These are phyloP conservation scores for Kodamaea nitidulidarum DNA, from an alignment of 805 yeast species.

Conservation along the genomic window DNA sequence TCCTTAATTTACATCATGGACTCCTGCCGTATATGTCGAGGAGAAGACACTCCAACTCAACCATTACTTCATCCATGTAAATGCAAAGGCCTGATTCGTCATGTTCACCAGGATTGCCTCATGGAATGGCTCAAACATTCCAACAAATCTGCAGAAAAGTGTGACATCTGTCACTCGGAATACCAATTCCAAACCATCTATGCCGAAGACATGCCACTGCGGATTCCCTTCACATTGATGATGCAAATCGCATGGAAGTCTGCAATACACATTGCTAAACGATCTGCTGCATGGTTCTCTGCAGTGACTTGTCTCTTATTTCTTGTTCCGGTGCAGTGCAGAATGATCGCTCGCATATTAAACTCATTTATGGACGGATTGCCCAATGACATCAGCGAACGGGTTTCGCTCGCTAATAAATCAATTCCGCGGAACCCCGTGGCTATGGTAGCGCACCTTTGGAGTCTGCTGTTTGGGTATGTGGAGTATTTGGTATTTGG, in stretches of 20 bases:
- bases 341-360: constrained; percentile 47
- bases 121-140: constrained; percentile 81
- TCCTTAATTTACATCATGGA: background rate
- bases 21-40: constrained; percentile 85
- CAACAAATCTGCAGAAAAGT: constrained; percentile 52
- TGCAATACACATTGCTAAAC: constrained; percentile 13
- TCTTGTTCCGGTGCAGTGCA: constrained; percentile 59
- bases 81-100: constrained; percentile 90
- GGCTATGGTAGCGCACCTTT: constrained; percentile 16
- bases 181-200: constrained; percentile 67
- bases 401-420: background rate
- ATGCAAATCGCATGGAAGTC: constrained; percentile 32
- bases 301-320: constrained; percentile 41
- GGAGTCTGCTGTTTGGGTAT: background rate
- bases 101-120: constrained; percentile 88
- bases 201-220: constrained; percentile 58
- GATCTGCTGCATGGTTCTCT: constrained; percentile 24
- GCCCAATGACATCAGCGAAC: constrained; percentile 21
- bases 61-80: constrained; percentile 90
- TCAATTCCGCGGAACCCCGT: constrained; percentile 14
- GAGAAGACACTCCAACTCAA: constrained; percentile 73
- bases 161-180: constrained; percentile 84
- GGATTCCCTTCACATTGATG: constrained; percentile 53
- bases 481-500: constrained; percentile 39
- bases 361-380: constrained; percentile 54